Conservation (phyloP, 179 eudicot genomes). For the Gypsophila paniculata region DNA sequence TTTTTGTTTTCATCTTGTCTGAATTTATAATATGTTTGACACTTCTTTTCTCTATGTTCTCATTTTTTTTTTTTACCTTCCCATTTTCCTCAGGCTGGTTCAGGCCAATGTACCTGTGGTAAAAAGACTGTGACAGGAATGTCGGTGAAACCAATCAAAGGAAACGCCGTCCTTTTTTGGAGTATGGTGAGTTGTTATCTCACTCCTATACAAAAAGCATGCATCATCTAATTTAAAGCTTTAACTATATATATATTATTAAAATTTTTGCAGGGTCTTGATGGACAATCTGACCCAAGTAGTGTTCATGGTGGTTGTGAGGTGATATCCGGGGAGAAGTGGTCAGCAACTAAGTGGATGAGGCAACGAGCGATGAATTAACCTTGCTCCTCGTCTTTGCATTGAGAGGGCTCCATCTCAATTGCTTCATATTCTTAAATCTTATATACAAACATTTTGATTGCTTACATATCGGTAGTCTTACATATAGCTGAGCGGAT, state of each 20-base stretch:
- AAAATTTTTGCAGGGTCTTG: constrained; percentile 60
- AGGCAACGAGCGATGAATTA: constrained; percentile 56
- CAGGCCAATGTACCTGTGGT: constrained; percentile 86
- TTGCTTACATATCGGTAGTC: neutral
- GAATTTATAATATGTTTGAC: neutral
- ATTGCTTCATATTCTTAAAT: constrained; percentile 13
- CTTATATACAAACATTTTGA: constrained; percentile 7
- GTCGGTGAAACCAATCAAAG: constrained; percentile 81
- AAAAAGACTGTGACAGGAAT: constrained; percentile 65
- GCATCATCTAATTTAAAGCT: neutral
- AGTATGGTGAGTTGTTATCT: constrained; percentile 69
- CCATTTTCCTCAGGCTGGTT: constrained; percentile 53
- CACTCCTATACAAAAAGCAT: neutral
- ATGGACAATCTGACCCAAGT: constrained; percentile 75
- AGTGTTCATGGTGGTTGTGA: constrained; percentile 97
- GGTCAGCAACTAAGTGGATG: constrained; percentile 99
- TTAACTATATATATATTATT: neutral
- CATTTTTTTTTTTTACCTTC: neutral
- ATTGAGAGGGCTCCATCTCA: neutral
- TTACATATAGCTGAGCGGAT: constrained; percentile 15
- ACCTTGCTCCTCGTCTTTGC: neutral
- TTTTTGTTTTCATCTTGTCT: neutral
- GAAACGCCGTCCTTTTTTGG: constrained; percentile 97
- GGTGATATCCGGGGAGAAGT: constrained; percentile 82
- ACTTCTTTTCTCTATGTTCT: constrained; percentile 4